Conservation (phyloP, 306 rosid genomes). For the Geum urbanum region DNA sequence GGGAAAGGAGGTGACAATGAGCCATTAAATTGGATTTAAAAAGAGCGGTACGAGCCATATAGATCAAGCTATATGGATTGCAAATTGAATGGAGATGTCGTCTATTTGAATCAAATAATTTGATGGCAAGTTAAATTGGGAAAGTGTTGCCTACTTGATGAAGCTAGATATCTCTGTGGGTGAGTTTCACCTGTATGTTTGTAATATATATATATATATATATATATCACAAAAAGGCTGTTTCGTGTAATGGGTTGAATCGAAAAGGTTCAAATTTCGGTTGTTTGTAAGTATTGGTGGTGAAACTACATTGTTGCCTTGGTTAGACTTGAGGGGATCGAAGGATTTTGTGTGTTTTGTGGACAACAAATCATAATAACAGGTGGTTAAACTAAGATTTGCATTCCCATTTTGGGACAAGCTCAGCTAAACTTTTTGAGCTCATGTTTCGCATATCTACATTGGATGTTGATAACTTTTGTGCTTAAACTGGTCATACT, state of each 20-base stretch:
- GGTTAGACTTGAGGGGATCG: slow-evolving; percentile 12
- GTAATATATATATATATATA: too few relatives aligned
- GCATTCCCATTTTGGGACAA: too few relatives aligned
- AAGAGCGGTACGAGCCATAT: slow-evolving; percentile 17
- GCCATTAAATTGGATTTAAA: slow-evolving; percentile 18
- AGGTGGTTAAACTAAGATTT: too few relatives aligned
- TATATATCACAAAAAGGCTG: slow-evolving; percentile 17
- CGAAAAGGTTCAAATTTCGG: slow-evolving; percentile 1
- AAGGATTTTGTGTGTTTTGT: too few relatives aligned
- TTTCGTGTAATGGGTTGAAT: slow-evolving; percentile 36
- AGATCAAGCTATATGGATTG: slow-evolving; percentile 19
- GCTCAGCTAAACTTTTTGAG: too few relatives aligned
- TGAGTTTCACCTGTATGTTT: slow-evolving; percentile 12
- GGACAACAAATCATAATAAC: too few relatives aligned
- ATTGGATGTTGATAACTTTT: too few relatives aligned
- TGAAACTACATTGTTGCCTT: slow-evolving; percentile 15
- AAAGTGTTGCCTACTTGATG: slow-evolving; percentile 29
- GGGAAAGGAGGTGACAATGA: slow-evolving; percentile 5
- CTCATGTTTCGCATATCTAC: too few relatives aligned
- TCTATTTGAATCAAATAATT: too few relatives aligned
- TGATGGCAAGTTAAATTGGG: slow-evolving; percentile 23
- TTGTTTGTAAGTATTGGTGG: slow-evolving; percentile 6
- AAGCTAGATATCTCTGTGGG: slow-evolving; percentile 18
- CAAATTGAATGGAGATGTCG: slow-evolving; percentile 20
- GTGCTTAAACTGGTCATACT: too few relatives aligned